These are phyloP conservation scores for Pichia sp. DNA, from an alignment of 1,139 yeast genomes.

Conservation along the genomic window DNA sequence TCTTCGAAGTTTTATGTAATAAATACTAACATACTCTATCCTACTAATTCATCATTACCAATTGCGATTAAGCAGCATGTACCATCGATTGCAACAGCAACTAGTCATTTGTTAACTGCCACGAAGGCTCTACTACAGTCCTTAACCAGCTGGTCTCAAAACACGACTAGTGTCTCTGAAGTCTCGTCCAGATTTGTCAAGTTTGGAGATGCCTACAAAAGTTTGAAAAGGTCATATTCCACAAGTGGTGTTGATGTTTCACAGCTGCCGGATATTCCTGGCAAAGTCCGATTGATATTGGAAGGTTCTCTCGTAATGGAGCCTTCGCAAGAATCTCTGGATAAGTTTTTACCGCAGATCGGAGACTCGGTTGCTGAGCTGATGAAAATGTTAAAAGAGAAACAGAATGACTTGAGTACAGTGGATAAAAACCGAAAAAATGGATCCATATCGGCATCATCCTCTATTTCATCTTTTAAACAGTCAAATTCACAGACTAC, in stretches of 20 bases:
- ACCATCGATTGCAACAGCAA: conserved; percentile 28
- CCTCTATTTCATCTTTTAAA: conserved; percentile 6
- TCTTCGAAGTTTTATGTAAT: too few relatives aligned
- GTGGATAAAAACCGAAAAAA: conserved; percentile 7
- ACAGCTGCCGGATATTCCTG: conserved; percentile 77
- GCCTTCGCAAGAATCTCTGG: conserved; percentile 81
- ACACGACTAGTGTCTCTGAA: conserved; percentile 69
- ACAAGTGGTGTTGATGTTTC: conserved; percentile 64
- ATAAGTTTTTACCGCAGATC: conserved; percentile 75
- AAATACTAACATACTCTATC: background rate
- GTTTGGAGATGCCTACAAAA: conserved; percentile 88
- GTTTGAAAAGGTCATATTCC: conserved; percentile 72
- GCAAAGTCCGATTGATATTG: conserved; percentile 62
- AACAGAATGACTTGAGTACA: conserved; percentile 46
- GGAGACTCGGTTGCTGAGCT: conserved; percentile 82
- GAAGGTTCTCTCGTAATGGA: conserved; percentile 85
- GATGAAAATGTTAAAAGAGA: conserved; percentile 73
- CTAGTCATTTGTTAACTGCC: conserved; percentile 59
- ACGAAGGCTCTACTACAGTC: conserved; percentile 84
- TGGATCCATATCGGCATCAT: conserved; percentile 6
- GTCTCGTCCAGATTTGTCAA: conserved; percentile 91
- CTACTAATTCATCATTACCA: too few relatives aligned
- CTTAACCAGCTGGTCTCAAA: conserved; percentile 86
- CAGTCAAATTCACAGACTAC: conserved; percentile 1
- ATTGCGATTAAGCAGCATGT: conserved; percentile 12